Conservation (phyloP, 1,284 basidiomycete species). For the Xerocomus nothofagi region DNA sequence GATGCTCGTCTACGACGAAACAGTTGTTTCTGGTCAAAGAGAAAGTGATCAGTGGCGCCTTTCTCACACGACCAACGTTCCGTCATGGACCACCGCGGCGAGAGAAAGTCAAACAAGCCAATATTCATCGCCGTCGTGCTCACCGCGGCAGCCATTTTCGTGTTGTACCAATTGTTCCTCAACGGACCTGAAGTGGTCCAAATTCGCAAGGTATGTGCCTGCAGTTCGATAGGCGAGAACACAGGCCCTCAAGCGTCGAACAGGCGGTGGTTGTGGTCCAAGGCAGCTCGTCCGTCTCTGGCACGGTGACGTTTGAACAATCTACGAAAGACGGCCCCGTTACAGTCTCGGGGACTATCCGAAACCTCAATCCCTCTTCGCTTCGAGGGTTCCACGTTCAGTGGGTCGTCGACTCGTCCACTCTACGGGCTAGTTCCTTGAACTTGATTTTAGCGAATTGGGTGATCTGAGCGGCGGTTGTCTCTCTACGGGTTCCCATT, state of each 20-base stretch:
- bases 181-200: slow-evolving; percentile 13
- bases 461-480: slow-evolving; percentile 73
- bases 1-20: too few species aligned
- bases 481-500: slow-evolving; percentile 70
- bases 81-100: slow-evolving; percentile 23
- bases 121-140: slow-evolving; percentile 17
- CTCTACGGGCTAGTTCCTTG: background rate
- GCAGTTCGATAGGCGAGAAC: background rate
- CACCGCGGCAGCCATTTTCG: slow-evolving; percentile 18
- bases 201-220: slow-evolving; percentile 24
- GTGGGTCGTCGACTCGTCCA: slow-evolving; percentile 42
- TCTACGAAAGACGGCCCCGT: slow-evolving; percentile 52
- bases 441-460: slow-evolving; percentile 47
- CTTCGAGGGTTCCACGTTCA: slow-evolving; percentile 78
- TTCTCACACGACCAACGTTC: background rate
- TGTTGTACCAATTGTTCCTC: slow-evolving; percentile 23
- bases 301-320: slow-evolving; percentile 69
- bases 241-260: background rate
- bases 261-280: slow-evolving; percentile 67
- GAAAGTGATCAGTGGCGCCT: too few species aligned
- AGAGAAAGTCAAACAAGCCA: slow-evolving; percentile 24
- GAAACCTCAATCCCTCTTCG: slow-evolving; percentile 58
- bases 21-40: too few species aligned
- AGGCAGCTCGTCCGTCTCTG: slow-evolving; percentile 59
- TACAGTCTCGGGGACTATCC: slow-evolving; percentile 61